Evolutionary conservation across 495 filamentous ascomycete species (phyloP), one percentile per base, ranked within the genome.

Genomic region (Opeltia flavorubescens): DNA sequence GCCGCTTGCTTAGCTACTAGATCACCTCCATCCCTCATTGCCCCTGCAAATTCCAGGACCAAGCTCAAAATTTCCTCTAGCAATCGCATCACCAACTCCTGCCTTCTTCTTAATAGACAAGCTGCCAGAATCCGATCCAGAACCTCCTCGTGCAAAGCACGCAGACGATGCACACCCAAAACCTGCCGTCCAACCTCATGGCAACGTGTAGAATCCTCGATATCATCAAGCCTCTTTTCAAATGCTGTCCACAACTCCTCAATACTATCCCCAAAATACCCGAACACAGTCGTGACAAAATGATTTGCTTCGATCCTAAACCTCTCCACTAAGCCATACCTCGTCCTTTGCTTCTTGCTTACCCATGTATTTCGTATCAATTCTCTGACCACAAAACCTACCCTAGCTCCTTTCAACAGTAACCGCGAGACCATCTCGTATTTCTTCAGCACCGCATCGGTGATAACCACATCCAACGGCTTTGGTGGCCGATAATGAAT

Each of bases 371-470:
- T 71, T n/a, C 75, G 76, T 41, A 80, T 74, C 20, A 94, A 69
- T 50, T 79, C 72, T 40, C 80, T 78, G 8, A 79, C 78, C 6
- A 89, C 80, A 43, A 81, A 89, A 0, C 83, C 65, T 81, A 96
- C 84, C 3, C 91, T 78, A 3, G 83, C 59, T 0, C 89, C 63
- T 1, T 86, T 77, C 1, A 98, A 72, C 2, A 95, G 63, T 11
- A 85, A 65, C 47, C 76, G 81, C 66, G 94, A 95, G 17, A 95
- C 71, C 23, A 65, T 67, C 57, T 98, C 91, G 55, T 95, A 95
- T 54, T 83, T 85, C 17, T 76, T 59, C 11, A 98, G 66, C 1
- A 78, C 66, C 0, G 63, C 58, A 0, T 74, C 64, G 0, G 84
- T 84, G 21, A 98, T 79, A 45, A 95, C 69, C 0, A 77, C 65